A percentile compares a stretch with the other conserved stretches of the same genome.
phyloP scores from a whole-genome alignment of 192 early-diverging fungal genomes.

The Chytriomyces confervae region DNA sequence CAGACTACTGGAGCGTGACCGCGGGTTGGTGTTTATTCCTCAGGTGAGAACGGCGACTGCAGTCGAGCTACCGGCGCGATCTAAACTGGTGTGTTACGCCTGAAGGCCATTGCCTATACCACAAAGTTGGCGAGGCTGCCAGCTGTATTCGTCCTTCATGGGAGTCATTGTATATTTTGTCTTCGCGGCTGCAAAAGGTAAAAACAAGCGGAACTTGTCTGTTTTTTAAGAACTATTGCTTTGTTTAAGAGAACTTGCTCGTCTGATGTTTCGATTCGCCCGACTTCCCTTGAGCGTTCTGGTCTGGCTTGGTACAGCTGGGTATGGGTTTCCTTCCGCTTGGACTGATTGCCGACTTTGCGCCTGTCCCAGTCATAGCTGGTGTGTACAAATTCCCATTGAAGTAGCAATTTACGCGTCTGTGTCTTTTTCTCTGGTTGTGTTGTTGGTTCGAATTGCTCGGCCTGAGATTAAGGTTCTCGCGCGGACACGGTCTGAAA shows the following conservation, averaged over 20 bases:
- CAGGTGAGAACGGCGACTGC: slow-evolving; percentile 39
- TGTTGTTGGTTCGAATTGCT: slow-evolving; percentile 83
- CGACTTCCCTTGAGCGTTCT: slow-evolving; percentile 71
- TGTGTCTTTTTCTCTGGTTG: slow-evolving; percentile 70
- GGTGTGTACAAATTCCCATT: slow-evolving; percentile 45
- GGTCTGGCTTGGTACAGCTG: slow-evolving; percentile 73
- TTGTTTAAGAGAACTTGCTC: not conserved
- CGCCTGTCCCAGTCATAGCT: slow-evolving; percentile 67
- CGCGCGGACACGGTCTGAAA: slow-evolving; percentile 26
- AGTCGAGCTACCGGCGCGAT: not conserved
- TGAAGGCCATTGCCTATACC: slow-evolving; percentile 65
- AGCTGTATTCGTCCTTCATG: slow-evolving; percentile 75
- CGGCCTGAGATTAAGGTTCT: slow-evolving; percentile 64
- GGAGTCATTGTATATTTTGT: slow-evolving; percentile 72
- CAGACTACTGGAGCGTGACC: slow-evolving; percentile 52
- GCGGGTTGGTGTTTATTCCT: slow-evolving; percentile 75
- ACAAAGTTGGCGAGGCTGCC: slow-evolving; percentile 74
- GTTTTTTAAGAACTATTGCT: not conserved
- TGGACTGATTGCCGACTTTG: slow-evolving; percentile 86
- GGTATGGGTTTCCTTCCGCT: slow-evolving; percentile 78
- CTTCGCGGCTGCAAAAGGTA: slow-evolving; percentile 74
- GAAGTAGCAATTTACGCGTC: slow-evolving; percentile 83
- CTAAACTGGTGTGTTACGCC: not conserved
- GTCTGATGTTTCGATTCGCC: slow-evolving; percentile 67
- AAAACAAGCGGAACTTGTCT: slow-evolving; percentile 1